Percentiles rank a stretch among this genome's conserved stretches.
These are phyloP conservation scores for Pseudovirgaria hyperparasitica DNA, from an alignment of 2,329 filamentous ascomycete species.

Conservation along the genomic window DNA sequence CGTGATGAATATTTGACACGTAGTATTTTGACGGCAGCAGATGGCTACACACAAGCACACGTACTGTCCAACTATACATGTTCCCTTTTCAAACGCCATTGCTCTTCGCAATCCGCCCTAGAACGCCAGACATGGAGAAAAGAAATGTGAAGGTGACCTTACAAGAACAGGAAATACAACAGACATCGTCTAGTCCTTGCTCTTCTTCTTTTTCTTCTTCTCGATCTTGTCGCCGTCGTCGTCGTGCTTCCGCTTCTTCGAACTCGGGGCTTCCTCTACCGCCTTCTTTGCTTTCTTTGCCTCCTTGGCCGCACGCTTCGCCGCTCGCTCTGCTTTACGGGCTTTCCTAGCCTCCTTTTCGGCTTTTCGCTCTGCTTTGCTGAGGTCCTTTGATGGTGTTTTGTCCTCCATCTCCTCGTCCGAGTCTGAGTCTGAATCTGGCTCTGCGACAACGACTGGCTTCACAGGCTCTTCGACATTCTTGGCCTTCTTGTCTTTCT, in stretches of 20 bases:
- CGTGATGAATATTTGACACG: too few relatives aligned
- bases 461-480: slow-evolving; percentile 6
- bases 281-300: slow-evolving; percentile 43
- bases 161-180: too few relatives aligned
- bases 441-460: too few relatives aligned
- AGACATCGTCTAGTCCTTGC: slow-evolving; percentile 19
- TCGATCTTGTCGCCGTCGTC: slow-evolving; percentile 44
- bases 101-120: too few relatives aligned
- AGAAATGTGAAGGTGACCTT: too few relatives aligned
- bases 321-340: slow-evolving; percentile 23
- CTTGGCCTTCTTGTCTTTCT: slow-evolving; percentile 14
- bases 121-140: background rate
- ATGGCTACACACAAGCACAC: too few relatives aligned
- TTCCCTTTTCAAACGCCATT: too few relatives aligned
- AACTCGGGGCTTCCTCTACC: slow-evolving; percentile 39
- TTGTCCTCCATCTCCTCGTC: too few relatives aligned
- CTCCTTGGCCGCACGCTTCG: slow-evolving; percentile 24
- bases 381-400: slow-evolving; percentile 13
- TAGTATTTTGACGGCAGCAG: too few relatives aligned
- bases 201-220: slow-evolving; percentile 55
- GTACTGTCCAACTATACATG: too few relatives aligned
- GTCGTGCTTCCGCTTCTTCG: slow-evolving; percentile 37
- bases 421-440: background rate
- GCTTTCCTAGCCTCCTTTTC: slow-evolving; percentile 33
- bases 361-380: slow-evolving; percentile 28